A percentile compares a stretch with the other conserved stretches of the same genome.
Evolutionary conservation across 2,329 filamentous ascomycete genomes (phyloP).

Genomic region (Xylaria sp.): DNA sequence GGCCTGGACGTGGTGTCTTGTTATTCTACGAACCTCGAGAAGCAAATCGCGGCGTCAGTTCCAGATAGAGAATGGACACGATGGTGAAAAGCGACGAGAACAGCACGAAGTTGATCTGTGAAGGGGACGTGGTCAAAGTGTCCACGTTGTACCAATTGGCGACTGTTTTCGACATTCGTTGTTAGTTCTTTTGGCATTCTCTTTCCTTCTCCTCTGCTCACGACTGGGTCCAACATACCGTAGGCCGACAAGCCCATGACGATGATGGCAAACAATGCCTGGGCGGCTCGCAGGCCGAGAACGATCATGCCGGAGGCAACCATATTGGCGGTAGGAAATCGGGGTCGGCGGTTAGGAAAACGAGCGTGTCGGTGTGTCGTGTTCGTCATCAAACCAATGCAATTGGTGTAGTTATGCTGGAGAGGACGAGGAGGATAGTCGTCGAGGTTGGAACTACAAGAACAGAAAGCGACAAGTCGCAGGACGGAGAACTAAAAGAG

Average conservation of each 20-base stretch:
- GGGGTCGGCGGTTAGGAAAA: slow-evolving; percentile 32
- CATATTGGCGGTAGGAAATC: slow-evolving; percentile 40
- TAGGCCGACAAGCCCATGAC: slow-evolving; percentile 53
- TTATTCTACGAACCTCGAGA: slow-evolving; percentile 41
- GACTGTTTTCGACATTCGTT: slow-evolving; percentile 43
- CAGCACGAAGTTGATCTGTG: slow-evolving; percentile 61
- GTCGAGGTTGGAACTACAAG: slow-evolving; percentile 18
- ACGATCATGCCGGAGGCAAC: slow-evolving; percentile 40
- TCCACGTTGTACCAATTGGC: slow-evolving; percentile 62
- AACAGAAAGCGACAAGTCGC: slow-evolving; percentile 22
- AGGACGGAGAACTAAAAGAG: slow-evolving; percentile 29
- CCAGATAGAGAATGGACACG: slow-evolving; percentile 57
- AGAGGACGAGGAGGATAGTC: slow-evolving; percentile 8
- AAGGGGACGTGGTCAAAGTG: slow-evolving; percentile 57
- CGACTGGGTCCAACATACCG: slow-evolving; percentile 42
- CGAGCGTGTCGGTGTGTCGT: slow-evolving; percentile 33
- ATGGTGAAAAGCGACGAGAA: slow-evolving; percentile 58
- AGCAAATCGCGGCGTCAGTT: slow-evolving; percentile 50
- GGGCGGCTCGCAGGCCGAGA: slow-evolving; percentile 48
- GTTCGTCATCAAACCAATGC: slow-evolving; percentile 29
- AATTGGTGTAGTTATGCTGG: slow-evolving; percentile 15
- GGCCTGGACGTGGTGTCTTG: neutral
- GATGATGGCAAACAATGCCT: slow-evolving; percentile 49
- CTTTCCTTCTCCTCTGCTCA: neutral
- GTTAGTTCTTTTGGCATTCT: slow-evolving; percentile 16